Evolutionary conservation across 2,329 filamentous ascomycete species (phyloP), one percentile per base, ranked within the genome.

Genomic region (Fusarium graminum): DNA sequence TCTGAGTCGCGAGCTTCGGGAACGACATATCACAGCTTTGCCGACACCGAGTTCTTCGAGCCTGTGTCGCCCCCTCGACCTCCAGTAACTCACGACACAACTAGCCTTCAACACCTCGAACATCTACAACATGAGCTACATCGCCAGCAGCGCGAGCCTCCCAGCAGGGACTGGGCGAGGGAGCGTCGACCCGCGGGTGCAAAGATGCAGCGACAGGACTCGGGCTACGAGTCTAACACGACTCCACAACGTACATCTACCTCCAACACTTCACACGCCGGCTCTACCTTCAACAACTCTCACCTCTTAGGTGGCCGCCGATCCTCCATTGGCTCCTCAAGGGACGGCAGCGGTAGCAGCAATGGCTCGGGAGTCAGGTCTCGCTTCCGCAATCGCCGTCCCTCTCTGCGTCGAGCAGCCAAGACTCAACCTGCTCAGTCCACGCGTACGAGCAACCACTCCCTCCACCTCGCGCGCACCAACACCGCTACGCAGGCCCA

Each of bases 191-290:
- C 78, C 2, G 29, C 41, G 3, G 71, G 74, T 0, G 68, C 72
- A 45, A 78, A 77, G 54, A 86, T 87, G 79, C 80, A 81, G 47
- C 81, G 86, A 14, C 84, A 86, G 60, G 85, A 88, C 71, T 88
- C 86, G 1, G 86, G 86, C 32, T 88, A 88, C 68, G 85, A 85
- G 69, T 87, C 85, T 4, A 79, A 81, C 43, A 74, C 76, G 10
- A 68, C 73, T 17, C 73, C 74, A 9, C 79, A 81, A 3, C 77
- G 76, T 10, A 74, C 74, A 16, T 83, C 82, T 4, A 74, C 72
- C 29, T 78, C 76, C n/a, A 74, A 82, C 5, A 74, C 72, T 13
- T 77, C 75, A 2, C 40, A 58, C 1, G 40, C 32, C 1, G 25
- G 43, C 4, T 50, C 56, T 38, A 47, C 47, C 22, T 22, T 50